Percentiles rank a stretch among this genome's conserved stretches.
phyloP scores from a whole-genome alignment of 2,329 filamentous ascomycete species.

The Diaporthe helianthi region DNA sequence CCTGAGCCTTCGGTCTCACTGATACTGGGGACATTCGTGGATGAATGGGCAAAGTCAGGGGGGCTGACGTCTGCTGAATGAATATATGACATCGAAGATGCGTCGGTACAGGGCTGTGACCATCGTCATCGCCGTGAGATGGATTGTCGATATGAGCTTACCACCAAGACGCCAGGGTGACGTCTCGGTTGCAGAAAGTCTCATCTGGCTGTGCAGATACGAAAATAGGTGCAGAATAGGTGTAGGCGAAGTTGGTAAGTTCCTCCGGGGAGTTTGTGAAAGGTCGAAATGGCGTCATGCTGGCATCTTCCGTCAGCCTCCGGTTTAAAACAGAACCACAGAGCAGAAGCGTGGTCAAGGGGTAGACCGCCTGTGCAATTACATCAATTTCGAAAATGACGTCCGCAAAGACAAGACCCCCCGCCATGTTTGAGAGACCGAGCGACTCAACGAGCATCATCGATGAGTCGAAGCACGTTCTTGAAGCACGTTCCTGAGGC shows the following conservation, averaged over 20 bases:
- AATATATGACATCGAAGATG: neutral
- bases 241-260: neutral
- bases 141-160: neutral
- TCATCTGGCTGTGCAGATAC: slow-evolving; percentile 9
- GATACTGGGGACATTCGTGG: neutral
- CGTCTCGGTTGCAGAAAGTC: slow-evolving; percentile 23
- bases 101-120: neutral
- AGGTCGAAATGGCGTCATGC: slow-evolving; percentile 15
- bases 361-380: neutral
- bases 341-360: neutral
- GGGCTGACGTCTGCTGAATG: neutral
- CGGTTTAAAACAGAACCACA: neutral
- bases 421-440: too few species aligned
- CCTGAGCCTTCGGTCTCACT: neutral
- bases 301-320: slow-evolving; percentile 22
- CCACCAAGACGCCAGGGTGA: slow-evolving; percentile 9
- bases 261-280: neutral
- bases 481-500: neutral
- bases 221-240: neutral
- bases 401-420: neutral
- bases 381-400: slow-evolving; percentile 9
- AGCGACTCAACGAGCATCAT: neutral
- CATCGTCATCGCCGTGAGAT: neutral
- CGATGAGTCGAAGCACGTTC: too few species aligned
- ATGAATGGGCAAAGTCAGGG: neutral